Percentiles rank a stretch among this genome's conserved stretches.
These are phyloP conservation scores for Scedosporium boydii DNA, from an alignment of 2,329 filamentous ascomycete genomes.

Conservation along the genomic window DNA sequence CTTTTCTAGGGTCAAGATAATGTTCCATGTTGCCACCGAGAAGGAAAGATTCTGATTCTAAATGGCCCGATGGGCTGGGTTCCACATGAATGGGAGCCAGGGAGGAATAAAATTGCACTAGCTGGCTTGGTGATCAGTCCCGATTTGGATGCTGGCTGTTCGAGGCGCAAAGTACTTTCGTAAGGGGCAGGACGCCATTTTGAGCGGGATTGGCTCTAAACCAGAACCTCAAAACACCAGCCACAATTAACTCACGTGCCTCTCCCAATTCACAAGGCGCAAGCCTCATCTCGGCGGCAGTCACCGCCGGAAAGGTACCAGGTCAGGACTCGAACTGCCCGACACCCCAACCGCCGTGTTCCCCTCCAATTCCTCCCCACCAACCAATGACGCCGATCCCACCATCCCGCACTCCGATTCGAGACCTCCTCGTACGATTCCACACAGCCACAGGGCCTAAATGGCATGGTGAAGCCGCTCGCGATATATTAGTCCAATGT, in stretches of 20 bases:
- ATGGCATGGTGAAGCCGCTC: constrained; percentile 1
- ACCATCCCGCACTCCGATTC: not conserved
- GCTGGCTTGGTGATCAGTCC: too few relatives aligned
- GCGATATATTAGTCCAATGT: not conserved
- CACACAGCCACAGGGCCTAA: constrained; percentile 4
- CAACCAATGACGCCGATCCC: not conserved
- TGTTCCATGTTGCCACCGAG: not conserved
- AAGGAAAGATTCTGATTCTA: not conserved
- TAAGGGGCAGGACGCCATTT: too few relatives aligned
- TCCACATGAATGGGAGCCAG: not conserved
- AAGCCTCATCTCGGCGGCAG: not conserved
- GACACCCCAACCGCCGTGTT: not conserved
- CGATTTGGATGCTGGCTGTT: too few relatives aligned
- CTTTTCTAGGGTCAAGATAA: not conserved
- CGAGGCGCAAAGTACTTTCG: too few relatives aligned
- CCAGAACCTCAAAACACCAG: not conserved
- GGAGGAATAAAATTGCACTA: too few relatives aligned
- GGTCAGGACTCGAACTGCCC: not conserved
- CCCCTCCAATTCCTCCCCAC: not conserved
- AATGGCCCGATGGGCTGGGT: not conserved
- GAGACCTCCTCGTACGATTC: constrained; percentile 2
- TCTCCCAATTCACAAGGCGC: not conserved
- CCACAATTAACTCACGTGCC: not conserved
- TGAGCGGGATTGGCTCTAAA: too few relatives aligned
- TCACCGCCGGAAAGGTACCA: not conserved